A percentile compares a stretch with the other conserved stretches of the same genome.
Conservation (phyloP, 1,284 basidiomycete species). For the Sanghuangporus weigelae region DNA sequence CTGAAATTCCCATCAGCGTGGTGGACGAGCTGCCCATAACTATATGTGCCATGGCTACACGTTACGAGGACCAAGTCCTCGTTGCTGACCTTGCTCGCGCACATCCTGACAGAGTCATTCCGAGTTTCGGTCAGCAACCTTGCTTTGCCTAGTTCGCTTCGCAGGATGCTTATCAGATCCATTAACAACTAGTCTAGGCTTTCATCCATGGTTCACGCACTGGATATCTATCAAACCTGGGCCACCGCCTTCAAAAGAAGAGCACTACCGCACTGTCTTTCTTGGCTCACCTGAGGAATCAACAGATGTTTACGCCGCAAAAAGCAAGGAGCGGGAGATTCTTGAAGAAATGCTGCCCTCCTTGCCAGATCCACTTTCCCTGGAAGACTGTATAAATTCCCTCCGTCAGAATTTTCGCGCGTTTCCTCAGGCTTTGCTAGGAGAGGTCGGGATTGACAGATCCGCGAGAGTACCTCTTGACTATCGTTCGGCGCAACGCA, state of each 20-base stretch:
- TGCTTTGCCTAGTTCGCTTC: not conserved
- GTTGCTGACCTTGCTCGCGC: conserved; percentile 54
- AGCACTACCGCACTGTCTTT: conserved; percentile 65
- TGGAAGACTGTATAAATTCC: conserved; percentile 46
- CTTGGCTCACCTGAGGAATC: conserved; percentile 25
- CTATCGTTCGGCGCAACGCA: conserved; percentile 32
- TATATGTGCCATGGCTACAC: conserved; percentile 72
- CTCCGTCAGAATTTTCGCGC: conserved; percentile 50
- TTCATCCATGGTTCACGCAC: conserved; percentile 83
- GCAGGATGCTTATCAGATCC: not conserved
- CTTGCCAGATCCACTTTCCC: conserved; percentile 59
- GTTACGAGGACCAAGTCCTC: conserved; percentile 53
- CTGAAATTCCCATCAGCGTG: conserved; percentile 38
- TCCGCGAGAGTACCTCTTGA: conserved; percentile 62
- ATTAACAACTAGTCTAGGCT: conserved; percentile 40
- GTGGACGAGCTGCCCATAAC: conserved; percentile 52
- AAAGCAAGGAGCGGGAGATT: conserved; percentile 27
- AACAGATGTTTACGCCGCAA: conserved; percentile 15
- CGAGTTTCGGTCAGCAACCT: conserved; percentile 60
- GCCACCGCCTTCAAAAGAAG: conserved; percentile 40
- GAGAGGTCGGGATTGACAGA: conserved; percentile 80
- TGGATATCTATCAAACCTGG: conserved; percentile 46
- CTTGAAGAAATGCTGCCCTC: conserved; percentile 48
- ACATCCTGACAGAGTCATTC: conserved; percentile 63
- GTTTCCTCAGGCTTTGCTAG: conserved; percentile 68